These are phyloP conservation scores for Piedraia hortae DNA, from an alignment of 2,329 filamentous ascomycete genomes.

Conservation along the genomic window DNA sequence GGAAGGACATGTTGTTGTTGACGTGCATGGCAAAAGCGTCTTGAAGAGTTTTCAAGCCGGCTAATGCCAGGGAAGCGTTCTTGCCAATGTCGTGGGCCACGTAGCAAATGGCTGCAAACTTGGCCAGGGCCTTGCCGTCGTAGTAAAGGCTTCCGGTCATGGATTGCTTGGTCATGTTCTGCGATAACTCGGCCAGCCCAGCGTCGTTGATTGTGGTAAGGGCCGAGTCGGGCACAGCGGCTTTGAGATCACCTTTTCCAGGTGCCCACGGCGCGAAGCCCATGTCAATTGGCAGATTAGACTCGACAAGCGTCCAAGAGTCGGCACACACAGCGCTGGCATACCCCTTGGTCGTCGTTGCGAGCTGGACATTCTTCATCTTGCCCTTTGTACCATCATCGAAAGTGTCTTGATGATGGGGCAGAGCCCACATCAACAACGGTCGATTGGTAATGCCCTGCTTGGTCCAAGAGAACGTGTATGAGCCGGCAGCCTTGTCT, in stretches of 20 bases:
- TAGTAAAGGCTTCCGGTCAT: conserved; percentile 78
- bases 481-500: conserved; percentile 33
- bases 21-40: conserved; percentile 21
- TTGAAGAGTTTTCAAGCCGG: conserved; percentile 23
- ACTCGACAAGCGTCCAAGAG: conserved; percentile 53
- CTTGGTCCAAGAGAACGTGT: conserved; percentile 47
- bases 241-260: conserved; percentile 2
- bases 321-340: conserved; percentile 45
- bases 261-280: conserved; percentile 56
- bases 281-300: conserved; percentile 42
- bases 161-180: conserved; percentile 45
- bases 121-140: conserved; percentile 34
- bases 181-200: conserved; percentile 37
- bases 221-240: background rate
- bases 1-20: conserved; percentile 18
- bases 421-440: conserved; percentile 64
- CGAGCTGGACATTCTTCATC: conserved; percentile 28
- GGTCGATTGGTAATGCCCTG: conserved; percentile 30
- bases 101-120: conserved; percentile 20
- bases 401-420: conserved; percentile 62
- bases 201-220: conserved; percentile 26
- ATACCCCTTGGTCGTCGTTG: conserved; percentile 63
- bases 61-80: conserved; percentile 23
- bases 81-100: conserved; percentile 25
- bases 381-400: conserved; percentile 25